These are phyloP conservation scores for Claviceps monticola DNA, from an alignment of 2,329 filamentous ascomycete species.

Conservation along the genomic window DNA sequence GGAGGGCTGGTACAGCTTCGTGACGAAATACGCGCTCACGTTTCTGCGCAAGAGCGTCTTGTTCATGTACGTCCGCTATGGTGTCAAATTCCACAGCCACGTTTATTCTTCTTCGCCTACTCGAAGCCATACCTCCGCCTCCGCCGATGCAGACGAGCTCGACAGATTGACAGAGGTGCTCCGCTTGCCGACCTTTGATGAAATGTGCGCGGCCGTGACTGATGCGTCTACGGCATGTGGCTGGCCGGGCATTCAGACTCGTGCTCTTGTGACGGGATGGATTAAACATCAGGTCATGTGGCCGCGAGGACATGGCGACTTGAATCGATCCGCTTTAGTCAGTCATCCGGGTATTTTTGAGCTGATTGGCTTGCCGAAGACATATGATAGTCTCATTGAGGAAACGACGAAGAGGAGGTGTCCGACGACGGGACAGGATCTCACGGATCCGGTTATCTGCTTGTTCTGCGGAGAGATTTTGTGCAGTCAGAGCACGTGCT, in stretches of 20 bases:
- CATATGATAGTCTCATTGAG: slow-evolving; percentile 85
- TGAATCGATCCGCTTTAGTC: slow-evolving; percentile 31
- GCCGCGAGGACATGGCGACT: slow-evolving; percentile 16
- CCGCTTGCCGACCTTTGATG: slow-evolving; percentile 62
- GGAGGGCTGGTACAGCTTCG: slow-evolving; percentile 42
- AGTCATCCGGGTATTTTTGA: slow-evolving; percentile 90
- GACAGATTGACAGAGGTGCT: slow-evolving; percentile 66
- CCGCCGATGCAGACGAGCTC: slow-evolving; percentile 55
- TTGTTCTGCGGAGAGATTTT: slow-evolving; percentile 95
- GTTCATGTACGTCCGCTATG: slow-evolving; percentile 75
- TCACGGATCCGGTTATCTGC: slow-evolving; percentile 83
- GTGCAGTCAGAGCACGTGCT: slow-evolving; percentile 89
- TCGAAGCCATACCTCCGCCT: slow-evolving; percentile 19
- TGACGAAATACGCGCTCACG: slow-evolving; percentile 72
- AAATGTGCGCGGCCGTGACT: slow-evolving; percentile 54
- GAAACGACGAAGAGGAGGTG: slow-evolving; percentile 75
- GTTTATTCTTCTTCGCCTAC: slow-evolving; percentile 43
- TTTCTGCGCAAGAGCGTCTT: slow-evolving; percentile 80
- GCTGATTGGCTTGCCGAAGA: slow-evolving; percentile 78
- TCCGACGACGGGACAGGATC: slow-evolving; percentile 79
- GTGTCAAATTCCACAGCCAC: slow-evolving; percentile 70
- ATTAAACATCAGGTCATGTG: slow-evolving; percentile 46
- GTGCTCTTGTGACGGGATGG: slow-evolving; percentile 51
- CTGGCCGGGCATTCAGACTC: slow-evolving; percentile 31
- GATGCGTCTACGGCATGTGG: slow-evolving; percentile 28